A percentile compares a stretch with the other conserved stretches of the same genome.
These are phyloP conservation scores for Guillardia theta DNA, from an alignment of 78 protist species.

Conservation along the genomic window DNA sequence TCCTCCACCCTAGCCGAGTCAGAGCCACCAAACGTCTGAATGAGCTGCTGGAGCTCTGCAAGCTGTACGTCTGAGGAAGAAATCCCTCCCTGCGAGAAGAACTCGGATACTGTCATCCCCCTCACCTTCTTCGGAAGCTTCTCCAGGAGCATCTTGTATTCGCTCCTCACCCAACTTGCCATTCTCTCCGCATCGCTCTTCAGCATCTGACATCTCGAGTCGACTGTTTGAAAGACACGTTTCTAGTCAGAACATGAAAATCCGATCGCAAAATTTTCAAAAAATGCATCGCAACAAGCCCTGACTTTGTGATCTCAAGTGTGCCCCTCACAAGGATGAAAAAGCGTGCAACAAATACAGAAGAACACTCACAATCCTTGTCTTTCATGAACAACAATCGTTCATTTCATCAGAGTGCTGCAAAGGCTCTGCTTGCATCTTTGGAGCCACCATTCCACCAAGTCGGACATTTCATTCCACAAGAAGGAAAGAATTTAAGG, in stretches of 20 bases:
- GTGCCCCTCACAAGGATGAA: not conserved
- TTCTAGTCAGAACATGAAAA: not conserved
- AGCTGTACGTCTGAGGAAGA: not conserved
- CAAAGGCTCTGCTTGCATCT: too few relatives aligned
- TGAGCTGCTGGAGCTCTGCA: not conserved
- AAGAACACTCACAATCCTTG: not conserved
- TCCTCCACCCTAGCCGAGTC: not conserved
- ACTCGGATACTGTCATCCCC: not conserved
- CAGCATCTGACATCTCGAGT: not conserved
- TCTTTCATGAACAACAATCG: too few relatives aligned
- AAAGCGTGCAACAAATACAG: not conserved
- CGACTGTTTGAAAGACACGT: not conserved
- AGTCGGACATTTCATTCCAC: too few relatives aligned
- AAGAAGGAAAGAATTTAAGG: too few relatives aligned
- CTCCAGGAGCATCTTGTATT: not conserved
- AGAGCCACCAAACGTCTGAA: not conserved
- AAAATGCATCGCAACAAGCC: too few relatives aligned
- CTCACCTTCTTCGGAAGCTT: slow-evolving; percentile 4
- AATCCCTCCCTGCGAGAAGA: not conserved
- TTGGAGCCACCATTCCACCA: too few relatives aligned
- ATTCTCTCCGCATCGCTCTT: slow-evolving; percentile 29
- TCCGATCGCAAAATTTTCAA: too few relatives aligned
- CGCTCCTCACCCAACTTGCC: not conserved
- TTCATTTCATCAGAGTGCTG: too few relatives aligned
- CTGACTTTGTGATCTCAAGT: too few relatives aligned